Conservation (phyloP, 2,329 filamentous ascomycete species). For the Alternaria incomplexa region DNA sequence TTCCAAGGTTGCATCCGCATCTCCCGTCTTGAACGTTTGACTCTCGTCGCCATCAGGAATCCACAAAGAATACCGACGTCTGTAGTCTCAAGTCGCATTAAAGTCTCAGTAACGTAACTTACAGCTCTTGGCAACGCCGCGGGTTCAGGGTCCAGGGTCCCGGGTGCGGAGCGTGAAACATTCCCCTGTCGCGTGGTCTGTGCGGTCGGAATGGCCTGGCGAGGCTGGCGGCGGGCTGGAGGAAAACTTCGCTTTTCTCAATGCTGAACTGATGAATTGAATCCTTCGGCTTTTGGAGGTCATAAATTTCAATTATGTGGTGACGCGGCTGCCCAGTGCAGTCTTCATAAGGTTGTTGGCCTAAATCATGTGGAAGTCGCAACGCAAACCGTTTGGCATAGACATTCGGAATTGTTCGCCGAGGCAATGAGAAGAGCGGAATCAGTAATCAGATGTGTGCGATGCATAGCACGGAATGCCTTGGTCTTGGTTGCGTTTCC, state of each 20-base stretch:
- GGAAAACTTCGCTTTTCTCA: background rate
- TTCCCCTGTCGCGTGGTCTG: background rate
- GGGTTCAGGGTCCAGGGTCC: background rate
- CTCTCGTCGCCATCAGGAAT: background rate
- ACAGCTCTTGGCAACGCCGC: conserved; percentile 16
- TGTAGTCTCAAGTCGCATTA: conserved; percentile 20
- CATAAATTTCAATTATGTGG: no score
- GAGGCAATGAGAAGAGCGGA: background rate
- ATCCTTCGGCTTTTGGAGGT: no score
- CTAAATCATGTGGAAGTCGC: background rate
- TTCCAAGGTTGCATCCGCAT: background rate
- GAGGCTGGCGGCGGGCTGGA: background rate
- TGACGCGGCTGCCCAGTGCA: no score
- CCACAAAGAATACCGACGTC: background rate
- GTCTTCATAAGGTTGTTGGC: no score
- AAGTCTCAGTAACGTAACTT: conserved; percentile 28
- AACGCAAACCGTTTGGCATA: background rate
- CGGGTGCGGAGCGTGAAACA: conserved; percentile 24
- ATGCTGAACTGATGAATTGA: background rate
- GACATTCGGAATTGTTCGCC: background rate
- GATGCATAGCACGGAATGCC: background rate
- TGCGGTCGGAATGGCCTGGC: background rate
- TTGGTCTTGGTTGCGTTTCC: background rate
- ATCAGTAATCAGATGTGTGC: background rate
- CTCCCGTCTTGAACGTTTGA: background rate